Base-by-base conservation (phyloP, 2,329 filamentous ascomycete genomes). In the Calonectria fujianensis region DNA sequence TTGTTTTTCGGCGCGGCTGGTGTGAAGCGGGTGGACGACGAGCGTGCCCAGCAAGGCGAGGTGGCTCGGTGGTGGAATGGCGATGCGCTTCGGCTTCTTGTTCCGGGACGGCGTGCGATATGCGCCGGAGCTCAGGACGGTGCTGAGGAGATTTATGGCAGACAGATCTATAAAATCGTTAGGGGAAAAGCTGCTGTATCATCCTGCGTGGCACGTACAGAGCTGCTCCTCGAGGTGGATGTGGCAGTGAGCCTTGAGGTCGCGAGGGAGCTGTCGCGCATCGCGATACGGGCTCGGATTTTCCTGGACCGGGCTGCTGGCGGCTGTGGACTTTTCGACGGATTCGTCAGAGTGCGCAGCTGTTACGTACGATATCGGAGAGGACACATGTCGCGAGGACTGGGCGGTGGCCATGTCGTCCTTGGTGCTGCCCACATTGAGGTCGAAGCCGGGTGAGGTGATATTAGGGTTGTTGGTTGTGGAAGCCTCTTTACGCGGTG, bases 21-120 rank as follows among this genome's bases (percentile, higher is more conserved):
- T 98, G 77, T 94, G 91, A 31, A 88, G 86, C 0, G 96, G 96
- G 81, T 98, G 95, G 18, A 97, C 90, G n/a, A 93, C 85, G n/a
- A 98, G 88, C 2, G 95, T 97, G 54, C 90, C 92, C n/a, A 96
- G 90, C 11, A 98, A 88, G 10, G 94, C 93, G 31, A 98, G 88
- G 77, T 96, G 93, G 72, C 91, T 90, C 0, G 94, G 89, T 3
- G 94, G 91, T 1, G 96, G 94, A 24, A 95, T 85, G 73, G 90
- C 90, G 14, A 91, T 90, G 0, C 91, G 87, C 39, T 85, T 85
- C 18, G 31, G 39, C 50, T 69, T 74, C 14, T 75, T 61, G 59
- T 70, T 73, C 5, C 76, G 70, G 6, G 74, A 74, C 52, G 78
- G 76, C 76, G 80, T 81, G 41, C 45, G 37, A 9, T 85, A 84